phyloP scores from a whole-genome alignment of 1,284 basidiomycete species.

The Cutaneotrichosporon sp. region DNA sequence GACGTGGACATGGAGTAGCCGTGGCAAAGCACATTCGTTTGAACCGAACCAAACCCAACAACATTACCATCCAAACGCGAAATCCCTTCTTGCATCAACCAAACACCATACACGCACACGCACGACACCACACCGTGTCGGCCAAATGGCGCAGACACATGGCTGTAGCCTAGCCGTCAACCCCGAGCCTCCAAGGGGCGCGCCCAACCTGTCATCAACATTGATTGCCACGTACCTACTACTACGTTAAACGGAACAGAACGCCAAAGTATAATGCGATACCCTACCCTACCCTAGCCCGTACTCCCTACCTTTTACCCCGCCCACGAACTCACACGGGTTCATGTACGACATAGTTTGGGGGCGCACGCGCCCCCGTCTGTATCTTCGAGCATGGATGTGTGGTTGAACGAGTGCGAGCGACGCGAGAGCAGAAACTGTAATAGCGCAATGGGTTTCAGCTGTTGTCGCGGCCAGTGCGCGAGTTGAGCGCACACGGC shows the following conservation, averaged over 20 bases:
- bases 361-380: not conserved
- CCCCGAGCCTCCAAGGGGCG: too few species aligned
- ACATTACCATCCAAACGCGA: not conserved
- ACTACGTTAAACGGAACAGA: too few species aligned
- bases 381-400: constrained; percentile 14
- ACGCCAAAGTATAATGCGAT: constrained; percentile 13
- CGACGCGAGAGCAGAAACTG: too few species aligned
- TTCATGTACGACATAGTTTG: constrained; percentile 11
- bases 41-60: not conserved
- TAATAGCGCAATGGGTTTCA: too few species aligned
- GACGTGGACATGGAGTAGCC: constrained; percentile 46
- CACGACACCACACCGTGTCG: not conserved
- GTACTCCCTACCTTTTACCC: too few species aligned
- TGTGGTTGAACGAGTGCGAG: not conserved
- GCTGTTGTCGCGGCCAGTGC: too few species aligned
- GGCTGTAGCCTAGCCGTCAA: too few species aligned
- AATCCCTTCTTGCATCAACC: not conserved
- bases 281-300: too few species aligned
- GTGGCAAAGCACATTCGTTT: too few species aligned
- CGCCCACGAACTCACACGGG: constrained; percentile 1
- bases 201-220: not conserved
- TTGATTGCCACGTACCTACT: constrained; percentile 5
- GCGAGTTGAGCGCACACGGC: too few species aligned
- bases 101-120: not conserved
- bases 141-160: too few species aligned